These are phyloP conservation scores for Nitzschia sp. DNA, from an alignment of 108 stramenopile genomes.

Conservation along the genomic window DNA sequence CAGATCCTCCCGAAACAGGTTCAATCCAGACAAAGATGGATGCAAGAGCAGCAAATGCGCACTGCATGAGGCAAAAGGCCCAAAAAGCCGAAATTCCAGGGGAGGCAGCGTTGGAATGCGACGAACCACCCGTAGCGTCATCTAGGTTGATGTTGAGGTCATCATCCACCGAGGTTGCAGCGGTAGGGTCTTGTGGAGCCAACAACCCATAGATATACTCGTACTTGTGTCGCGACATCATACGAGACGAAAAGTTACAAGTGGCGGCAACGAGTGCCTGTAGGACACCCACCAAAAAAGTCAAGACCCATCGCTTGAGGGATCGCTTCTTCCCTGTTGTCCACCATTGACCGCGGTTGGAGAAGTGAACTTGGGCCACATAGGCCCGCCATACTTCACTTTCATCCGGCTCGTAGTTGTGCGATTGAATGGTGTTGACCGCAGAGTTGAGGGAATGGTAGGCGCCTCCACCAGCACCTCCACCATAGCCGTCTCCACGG, in stretches of 20 bases:
- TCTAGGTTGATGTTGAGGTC: slow-evolving; percentile 36
- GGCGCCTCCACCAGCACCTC: slow-evolving; percentile 50
- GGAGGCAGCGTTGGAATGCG: slow-evolving; percentile 23
- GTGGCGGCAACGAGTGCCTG: slow-evolving; percentile 70
- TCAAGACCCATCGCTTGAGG: slow-evolving; percentile 79
- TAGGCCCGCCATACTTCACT: slow-evolving; percentile 85
- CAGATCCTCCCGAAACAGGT: slow-evolving; percentile 92
- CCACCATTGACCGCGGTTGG: slow-evolving; percentile 90
- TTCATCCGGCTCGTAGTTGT: slow-evolving; percentile 90
- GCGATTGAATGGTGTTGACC: slow-evolving; percentile 53
- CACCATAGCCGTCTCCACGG: slow-evolving; percentile 55
- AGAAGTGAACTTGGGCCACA: slow-evolving; percentile 77
- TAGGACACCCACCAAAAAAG: slow-evolving; percentile 76
- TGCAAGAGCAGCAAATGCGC: slow-evolving; percentile 78
- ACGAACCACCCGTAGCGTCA: slow-evolving; percentile 28
- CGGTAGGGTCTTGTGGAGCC: slow-evolving; percentile 34
- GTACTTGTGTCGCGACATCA: slow-evolving; percentile 58
- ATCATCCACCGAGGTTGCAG: slow-evolving; percentile 8
- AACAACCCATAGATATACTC: slow-evolving; percentile 70
- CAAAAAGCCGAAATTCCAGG: slow-evolving; percentile 65
- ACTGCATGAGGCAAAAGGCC: slow-evolving; percentile 75
- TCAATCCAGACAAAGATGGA: slow-evolving; percentile 76
- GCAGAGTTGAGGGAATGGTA: slow-evolving; percentile 24
- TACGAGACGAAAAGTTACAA: slow-evolving; percentile 60
- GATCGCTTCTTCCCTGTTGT: slow-evolving; percentile 79